These are phyloP conservation scores for Chlamydomonas sphaeroides DNA, from an alignment of 139 green algal species.

Conservation along the genomic window DNA sequence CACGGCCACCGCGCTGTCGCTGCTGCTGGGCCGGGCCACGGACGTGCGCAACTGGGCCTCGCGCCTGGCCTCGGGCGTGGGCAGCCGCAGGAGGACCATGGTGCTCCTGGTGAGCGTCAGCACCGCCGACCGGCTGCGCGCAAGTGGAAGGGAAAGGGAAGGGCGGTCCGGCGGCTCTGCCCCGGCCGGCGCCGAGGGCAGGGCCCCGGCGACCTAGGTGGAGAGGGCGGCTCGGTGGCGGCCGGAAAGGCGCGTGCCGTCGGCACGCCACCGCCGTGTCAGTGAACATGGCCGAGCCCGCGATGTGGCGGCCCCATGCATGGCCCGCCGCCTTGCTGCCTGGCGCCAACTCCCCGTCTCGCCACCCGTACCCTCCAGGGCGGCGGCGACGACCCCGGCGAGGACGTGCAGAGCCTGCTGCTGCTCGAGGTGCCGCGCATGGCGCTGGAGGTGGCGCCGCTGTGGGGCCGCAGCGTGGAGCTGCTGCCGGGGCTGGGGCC, in stretches of 20 bases:
- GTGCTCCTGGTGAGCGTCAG: constrained; percentile 29
- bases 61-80: neutral
- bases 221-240: too few relatives aligned
- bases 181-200: too few relatives aligned
- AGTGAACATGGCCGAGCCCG: too few relatives aligned
- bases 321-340: too few relatives aligned
- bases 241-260: too few relatives aligned
- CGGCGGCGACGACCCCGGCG: neutral
- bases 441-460: constrained; percentile 29
- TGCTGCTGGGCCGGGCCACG: constrained; percentile 15
- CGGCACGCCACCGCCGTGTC: too few relatives aligned
- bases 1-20: constrained; percentile 24
- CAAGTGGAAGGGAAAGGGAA: too few relatives aligned
- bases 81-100: neutral
- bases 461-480: constrained; percentile 23
- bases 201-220: too few relatives aligned
- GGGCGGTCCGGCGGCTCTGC: too few relatives aligned
- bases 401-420: constrained; percentile 21
- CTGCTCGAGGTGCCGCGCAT: constrained; percentile 30
- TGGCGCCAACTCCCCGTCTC: too few relatives aligned
- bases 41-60: constrained; percentile 14
- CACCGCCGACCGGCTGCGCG: too few relatives aligned
- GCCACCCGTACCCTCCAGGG: neutral
- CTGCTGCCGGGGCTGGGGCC: constrained; percentile 20
- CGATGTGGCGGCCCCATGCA: too few relatives aligned